Evolutionary conservation across 805 yeast species (phyloP).

Genomic region (Candida sonorensis): DNA sequence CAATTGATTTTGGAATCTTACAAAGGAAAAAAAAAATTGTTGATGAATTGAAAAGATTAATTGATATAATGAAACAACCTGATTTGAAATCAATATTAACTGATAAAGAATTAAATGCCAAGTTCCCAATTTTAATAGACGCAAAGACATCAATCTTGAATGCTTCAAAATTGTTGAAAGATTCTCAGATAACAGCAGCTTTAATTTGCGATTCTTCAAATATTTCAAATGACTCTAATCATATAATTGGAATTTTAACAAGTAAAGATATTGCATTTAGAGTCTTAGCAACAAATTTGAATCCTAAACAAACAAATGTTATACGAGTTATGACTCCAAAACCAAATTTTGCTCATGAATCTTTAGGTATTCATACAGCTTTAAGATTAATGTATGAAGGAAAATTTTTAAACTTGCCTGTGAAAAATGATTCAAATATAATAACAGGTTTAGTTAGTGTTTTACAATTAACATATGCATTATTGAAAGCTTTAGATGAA

Average conservation of each 20-base stretch:
- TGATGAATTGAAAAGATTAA: slow-evolving; percentile 29
- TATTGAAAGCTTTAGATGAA: slow-evolving; percentile 29
- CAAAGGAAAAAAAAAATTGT: slow-evolving; percentile 23
- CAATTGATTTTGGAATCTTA: slow-evolving; percentile 20
- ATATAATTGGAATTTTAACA: slow-evolving; percentile 39
- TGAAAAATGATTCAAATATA: slow-evolving; percentile 23
- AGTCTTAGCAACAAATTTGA: slow-evolving; percentile 31
- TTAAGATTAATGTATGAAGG: slow-evolving; percentile 41
- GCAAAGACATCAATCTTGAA: slow-evolving; percentile 29
- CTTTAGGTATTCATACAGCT: slow-evolving; percentile 35
- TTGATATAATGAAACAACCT: slow-evolving; percentile 36
- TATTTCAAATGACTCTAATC: slow-evolving; percentile 18
- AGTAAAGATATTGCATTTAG: slow-evolving; percentile 39
- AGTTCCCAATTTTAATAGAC: slow-evolving; percentile 29
- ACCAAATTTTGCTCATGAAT: slow-evolving; percentile 37
- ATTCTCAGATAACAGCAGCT: slow-evolving; percentile 34
- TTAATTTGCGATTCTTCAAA: slow-evolving; percentile 28
- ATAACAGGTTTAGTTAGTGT: slow-evolving; percentile 39
- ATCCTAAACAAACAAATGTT: slow-evolving; percentile 31
- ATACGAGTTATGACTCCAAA: slow-evolving; percentile 39
- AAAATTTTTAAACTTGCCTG: slow-evolving; percentile 37
- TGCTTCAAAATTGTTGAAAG: slow-evolving; percentile 35
- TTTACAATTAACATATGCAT: slow-evolving; percentile 35
- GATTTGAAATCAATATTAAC: slow-evolving; percentile 26
- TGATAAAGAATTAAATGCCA: slow-evolving; percentile 20